phyloP scores from a whole-genome alignment of 495 filamentous ascomycete species.

The Cercophora samala region DNA sequence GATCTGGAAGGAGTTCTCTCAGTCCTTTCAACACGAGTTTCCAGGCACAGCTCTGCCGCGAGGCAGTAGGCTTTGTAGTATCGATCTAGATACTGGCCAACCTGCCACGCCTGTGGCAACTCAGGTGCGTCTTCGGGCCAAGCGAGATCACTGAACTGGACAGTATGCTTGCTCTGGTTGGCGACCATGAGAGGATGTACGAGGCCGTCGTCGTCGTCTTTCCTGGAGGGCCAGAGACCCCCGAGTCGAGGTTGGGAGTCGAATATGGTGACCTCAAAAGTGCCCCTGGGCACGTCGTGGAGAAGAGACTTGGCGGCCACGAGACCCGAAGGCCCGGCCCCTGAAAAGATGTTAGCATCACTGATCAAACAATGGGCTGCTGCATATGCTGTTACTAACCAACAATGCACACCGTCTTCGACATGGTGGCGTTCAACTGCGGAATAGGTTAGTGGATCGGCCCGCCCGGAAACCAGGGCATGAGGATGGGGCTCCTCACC shows the following conservation, averaged over 20 bases:
- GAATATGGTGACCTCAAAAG: conserved; percentile 67
- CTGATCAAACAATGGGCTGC: too few species aligned
- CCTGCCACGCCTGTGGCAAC: conserved; percentile 72
- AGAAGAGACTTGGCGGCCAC: conserved; percentile 78
- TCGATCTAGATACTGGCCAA: conserved; percentile 66
- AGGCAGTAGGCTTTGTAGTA: conserved; percentile 60
- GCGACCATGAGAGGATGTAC: conserved; percentile 68
- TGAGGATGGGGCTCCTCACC: background rate
- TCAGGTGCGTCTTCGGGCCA: conserved; percentile 57
- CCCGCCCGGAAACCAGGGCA: conserved; percentile 2
- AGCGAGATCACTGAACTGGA: conserved; percentile 74
- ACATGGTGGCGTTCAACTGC: conserved; percentile 17
- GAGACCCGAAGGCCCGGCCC: conserved; percentile 78
- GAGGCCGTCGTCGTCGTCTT: conserved; percentile 42
- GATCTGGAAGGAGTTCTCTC: conserved; percentile 28
- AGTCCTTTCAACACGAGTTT: conserved; percentile 50
- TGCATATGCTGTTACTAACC: too few species aligned
- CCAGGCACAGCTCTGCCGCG: conserved; percentile 46
- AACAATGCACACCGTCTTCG: conserved; percentile 66
- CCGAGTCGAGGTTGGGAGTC: conserved; percentile 64
- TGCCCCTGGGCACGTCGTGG: conserved; percentile 51
- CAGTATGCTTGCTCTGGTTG: conserved; percentile 75
- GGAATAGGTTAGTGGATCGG: background rate
- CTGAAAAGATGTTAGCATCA: conserved; percentile 33
- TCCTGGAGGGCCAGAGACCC: conserved; percentile 66